These are phyloP conservation scores for Biancaea sappan DNA, from an alignment of 306 rosid species.

Conservation along the genomic window DNA sequence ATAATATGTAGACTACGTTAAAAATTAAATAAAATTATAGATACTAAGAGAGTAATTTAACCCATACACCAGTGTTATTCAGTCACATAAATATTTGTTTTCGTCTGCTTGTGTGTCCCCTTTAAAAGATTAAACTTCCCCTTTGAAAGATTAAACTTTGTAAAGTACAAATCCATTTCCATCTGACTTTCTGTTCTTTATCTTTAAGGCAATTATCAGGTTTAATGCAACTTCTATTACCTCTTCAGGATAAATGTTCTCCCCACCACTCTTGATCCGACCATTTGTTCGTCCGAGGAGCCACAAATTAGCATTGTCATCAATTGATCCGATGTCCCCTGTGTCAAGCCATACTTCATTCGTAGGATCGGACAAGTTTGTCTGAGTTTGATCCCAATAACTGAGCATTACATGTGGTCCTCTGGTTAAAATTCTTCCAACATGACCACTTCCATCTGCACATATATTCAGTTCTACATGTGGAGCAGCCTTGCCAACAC, in stretches of 20 bases:
- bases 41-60: too few species aligned
- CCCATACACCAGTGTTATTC: background rate
- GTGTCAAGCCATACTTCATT: conserved; percentile 80
- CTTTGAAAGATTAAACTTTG: too few species aligned
- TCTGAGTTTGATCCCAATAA: conserved; percentile 65
- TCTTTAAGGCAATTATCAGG: conserved; percentile 5
- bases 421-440: conserved; percentile 85
- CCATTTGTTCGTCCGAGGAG: conserved; percentile 80
- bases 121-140: background rate
- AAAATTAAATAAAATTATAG: too few species aligned
- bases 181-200: conserved; percentile 4
- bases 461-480: conserved; percentile 76
- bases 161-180: background rate
- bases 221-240: conserved; percentile 36
- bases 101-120: background rate
- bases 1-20: too few species aligned
- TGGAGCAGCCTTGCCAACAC: conserved; percentile 96
- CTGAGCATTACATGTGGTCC: conserved; percentile 90
- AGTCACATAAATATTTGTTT: background rate
- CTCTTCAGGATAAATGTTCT: conserved; percentile 95
- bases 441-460: conserved; percentile 43
- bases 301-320: conserved; percentile 68
- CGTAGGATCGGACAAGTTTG: conserved; percentile 37
- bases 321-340: conserved; percentile 83
- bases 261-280: conserved; percentile 90